Conservation (phyloP, 2,329 filamentous ascomycete genomes). For the Gaeumannomyces sp. region DNA sequence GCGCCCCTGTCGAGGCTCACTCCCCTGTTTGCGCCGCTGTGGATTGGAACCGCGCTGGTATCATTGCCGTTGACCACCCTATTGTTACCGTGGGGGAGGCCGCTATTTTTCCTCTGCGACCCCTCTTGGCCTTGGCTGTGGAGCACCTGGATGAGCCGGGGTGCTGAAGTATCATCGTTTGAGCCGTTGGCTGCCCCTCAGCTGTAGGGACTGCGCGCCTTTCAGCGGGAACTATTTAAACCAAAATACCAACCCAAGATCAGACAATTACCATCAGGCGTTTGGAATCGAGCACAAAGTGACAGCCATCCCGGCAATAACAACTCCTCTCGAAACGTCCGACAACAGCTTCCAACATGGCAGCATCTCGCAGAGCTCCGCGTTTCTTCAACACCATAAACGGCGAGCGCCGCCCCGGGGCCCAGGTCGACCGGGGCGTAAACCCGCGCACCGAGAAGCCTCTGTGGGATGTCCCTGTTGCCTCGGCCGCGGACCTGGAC, state of each 20-base stretch:
- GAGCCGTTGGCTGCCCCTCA: too few species aligned
- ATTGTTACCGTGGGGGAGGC: neutral
- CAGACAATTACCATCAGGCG: neutral
- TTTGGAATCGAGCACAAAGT: too few species aligned
- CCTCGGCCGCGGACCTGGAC: slow-evolving; percentile 35
- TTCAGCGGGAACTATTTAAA: neutral
- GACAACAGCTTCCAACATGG: neutral
- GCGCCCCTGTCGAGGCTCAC: neutral
- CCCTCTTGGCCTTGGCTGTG: neutral
- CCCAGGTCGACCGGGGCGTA: slow-evolving; percentile 28
- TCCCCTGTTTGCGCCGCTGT: neutral
- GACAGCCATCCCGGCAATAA: too few species aligned
- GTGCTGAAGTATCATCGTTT: too few species aligned
- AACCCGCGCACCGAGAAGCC: slow-evolving; percentile 39
- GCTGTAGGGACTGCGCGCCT: too few species aligned
- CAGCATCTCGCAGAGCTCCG: neutral
- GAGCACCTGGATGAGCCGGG: neutral
- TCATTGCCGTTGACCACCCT: neutral
- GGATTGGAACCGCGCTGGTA: neutral
- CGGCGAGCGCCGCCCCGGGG: slow-evolving; percentile 30
- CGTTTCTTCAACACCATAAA: slow-evolving; percentile 40
- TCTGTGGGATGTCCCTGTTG: slow-evolving; percentile 39
- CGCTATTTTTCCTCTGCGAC: neutral
- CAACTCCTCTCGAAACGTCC: neutral
- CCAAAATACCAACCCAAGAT: neutral